Base-by-base conservation (phyloP, 2,329 filamentous ascomycete species). In the Exserohilum turcica region DNA sequence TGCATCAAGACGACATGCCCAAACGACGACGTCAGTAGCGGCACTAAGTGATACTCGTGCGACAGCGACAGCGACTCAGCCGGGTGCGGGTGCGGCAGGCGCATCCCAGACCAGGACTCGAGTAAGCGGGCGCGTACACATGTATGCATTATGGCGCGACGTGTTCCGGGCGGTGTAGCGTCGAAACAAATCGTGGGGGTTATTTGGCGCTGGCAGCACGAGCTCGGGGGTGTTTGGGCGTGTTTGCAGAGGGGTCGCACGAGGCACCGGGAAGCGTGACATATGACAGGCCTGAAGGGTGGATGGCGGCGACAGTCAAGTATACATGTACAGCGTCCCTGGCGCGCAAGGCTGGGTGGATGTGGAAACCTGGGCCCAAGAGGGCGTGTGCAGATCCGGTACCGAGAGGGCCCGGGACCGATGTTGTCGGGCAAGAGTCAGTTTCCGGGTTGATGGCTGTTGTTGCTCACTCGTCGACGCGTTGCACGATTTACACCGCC, bases 161-260 rank as follows among this genome's bases (percentile, higher is more conserved):
- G 52, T 48, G 52, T 58, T 60, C 65, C 54, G 59, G 63, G 46
- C 39, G 57, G 60, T 68, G 59, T 61, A 57, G 64, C 62, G 52
- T 61, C 68, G 68, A 57, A 51, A 59, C 57, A 32, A 29, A 59
- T 51, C 60, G 61, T 64, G 60, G 59, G 59, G 63, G 59, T 60
- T 60, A 48, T 52, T 59, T 54, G 59, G 44, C 53, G 52, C 61
- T 43, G 36, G 55, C 48, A 28, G 46, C 48, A 38, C 32, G 54
- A 55, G 27, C 18, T 38, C 48, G 43, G 44, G 60, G 59, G 60
- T 45, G 56, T 59, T 63, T 64, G 55, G 59, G 59, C 52, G 44
- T 56, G 56, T 55, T 52, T 52, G 63, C 57, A 61, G 66, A 65
- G 64, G 59, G 48, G 56, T 58, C 58, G 64, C 64, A 60, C 57